Base-by-base conservation (phyloP, 768 basidiomycete genomes). In the Agrocybe praecox region DNA sequence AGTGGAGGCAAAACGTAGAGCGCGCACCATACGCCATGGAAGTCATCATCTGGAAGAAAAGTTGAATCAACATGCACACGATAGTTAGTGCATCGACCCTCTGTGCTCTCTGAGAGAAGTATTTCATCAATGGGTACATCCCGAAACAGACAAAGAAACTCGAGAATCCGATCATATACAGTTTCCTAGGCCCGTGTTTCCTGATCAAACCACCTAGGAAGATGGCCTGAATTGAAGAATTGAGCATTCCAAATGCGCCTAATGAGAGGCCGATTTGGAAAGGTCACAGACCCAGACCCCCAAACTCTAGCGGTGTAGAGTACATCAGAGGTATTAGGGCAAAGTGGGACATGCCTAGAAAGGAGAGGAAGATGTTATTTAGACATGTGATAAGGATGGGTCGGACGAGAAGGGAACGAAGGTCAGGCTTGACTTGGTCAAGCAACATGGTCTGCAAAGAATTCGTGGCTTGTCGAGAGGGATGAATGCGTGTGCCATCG, bases 221-320 rank as follows among this genome's bases (percentile, higher is more conserved):
- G 1, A 56, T 57, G 18, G 55, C 56, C 24, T 64, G 63, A 8
- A 55, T 48, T 22, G 62, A 49, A 8, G 63, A 56, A 46, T 64
- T 64, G 49, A 62, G 42, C 18, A 56, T 51, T 9, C 64, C 64
- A 52, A 76, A 62, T 15, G 84, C 56, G 6, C 87, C 86, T 26
- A 58, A 59, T 6, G 49, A 56, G 18, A 80, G 77, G 6, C 90
- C 90, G 34, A 92, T 92, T 6, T 68, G 64, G 42, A 80, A 78
- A 0, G 90, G 86, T 21, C 77, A 71, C 40, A 92, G 73, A 3
- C 88, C 88, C 5, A 90, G 79, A 1, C 90, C 89, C 21, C 90
- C 89, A 1, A 80, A 73, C 15, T 71, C 68, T 46, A 83, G 67
- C 0, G 89, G 83, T 0, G 88, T 90, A 11, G 88, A 85, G 54